These are phyloP conservation scores for Obelidium mucronatum DNA, from an alignment of 192 early-diverging fungal genomes.

Conservation along the genomic window DNA sequence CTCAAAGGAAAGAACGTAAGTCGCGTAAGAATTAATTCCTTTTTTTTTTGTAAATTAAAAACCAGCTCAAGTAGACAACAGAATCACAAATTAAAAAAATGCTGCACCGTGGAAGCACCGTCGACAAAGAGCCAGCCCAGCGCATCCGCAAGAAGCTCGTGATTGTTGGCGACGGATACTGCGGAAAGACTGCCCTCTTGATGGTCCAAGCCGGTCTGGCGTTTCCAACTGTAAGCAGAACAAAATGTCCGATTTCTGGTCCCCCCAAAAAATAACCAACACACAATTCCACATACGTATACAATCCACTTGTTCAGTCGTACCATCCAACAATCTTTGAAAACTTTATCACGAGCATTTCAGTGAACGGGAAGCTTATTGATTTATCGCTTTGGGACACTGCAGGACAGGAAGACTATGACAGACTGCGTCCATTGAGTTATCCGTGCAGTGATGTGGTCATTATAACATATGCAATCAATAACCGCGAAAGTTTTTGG, in stretches of 20 bases:
- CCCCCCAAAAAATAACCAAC: no score
- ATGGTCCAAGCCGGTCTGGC: conserved; percentile 56
- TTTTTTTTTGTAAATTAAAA: no score
- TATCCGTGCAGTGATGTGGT: conserved; percentile 90
- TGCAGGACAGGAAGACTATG: conserved; percentile 96
- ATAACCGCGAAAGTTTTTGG: conserved; percentile 80
- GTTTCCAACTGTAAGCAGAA: conserved; percentile 59
- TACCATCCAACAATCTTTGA: conserved; percentile 88
- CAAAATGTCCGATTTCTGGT: no score
- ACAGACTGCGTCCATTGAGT: conserved; percentile 89
- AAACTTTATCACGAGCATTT: conserved; percentile 52
- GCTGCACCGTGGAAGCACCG: conserved; percentile 24
- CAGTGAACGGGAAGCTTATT: conserved; percentile 40
- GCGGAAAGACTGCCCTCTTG: conserved; percentile 65
- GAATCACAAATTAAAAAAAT: no score
- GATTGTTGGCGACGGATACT: conserved; percentile 64
- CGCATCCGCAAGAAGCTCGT: conserved; percentile 54
- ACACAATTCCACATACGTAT: not conserved
- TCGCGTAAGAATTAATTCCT: no score
- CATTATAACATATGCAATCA: conserved; percentile 81
- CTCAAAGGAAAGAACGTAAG: no score
- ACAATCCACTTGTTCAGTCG: conserved; percentile 34
- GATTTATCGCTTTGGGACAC: conserved; percentile 94
- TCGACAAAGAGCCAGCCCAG: not conserved
- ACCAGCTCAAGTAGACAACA: no score